phyloP scores from a whole-genome alignment of 2,329 filamentous ascomycete species.

The Dactylellina parvicollis region DNA sequence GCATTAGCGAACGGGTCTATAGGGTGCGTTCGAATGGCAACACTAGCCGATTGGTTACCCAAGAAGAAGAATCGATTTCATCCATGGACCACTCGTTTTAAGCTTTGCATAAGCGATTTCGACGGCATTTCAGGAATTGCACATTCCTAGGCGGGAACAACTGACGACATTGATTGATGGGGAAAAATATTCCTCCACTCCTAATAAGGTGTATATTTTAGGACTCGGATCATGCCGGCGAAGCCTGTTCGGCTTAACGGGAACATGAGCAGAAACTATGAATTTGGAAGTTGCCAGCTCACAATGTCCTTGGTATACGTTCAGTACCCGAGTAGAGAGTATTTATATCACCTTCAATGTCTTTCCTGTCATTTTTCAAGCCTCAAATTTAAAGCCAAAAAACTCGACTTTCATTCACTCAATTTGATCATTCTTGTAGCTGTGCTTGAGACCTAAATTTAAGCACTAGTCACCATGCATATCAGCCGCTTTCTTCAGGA shows the following conservation, averaged over 20 bases:
- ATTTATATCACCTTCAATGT: constrained; percentile 17
- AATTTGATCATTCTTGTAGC: constrained; percentile 1
- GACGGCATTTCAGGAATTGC: neutral
- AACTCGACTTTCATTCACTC: constrained; percentile 8
- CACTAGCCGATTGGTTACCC: constrained; percentile 32
- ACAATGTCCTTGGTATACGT: too few relatives aligned
- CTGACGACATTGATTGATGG: too few relatives aligned
- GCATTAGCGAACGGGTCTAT: neutral
- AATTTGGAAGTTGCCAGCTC: too few relatives aligned
- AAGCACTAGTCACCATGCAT: constrained; percentile 14
- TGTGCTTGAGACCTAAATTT: constrained; percentile 7
- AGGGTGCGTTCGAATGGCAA: neutral
- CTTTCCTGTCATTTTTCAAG: neutral
- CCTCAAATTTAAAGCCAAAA: constrained; percentile 4
- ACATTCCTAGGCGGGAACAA: too few relatives aligned
- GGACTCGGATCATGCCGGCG: constrained; percentile 12
- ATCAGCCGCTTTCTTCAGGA: constrained; percentile 35
- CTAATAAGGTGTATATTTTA: constrained; percentile 5
- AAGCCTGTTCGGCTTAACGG: constrained; percentile 18
- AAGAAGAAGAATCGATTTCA: neutral
- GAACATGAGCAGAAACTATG: constrained; percentile 9
- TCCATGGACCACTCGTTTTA: constrained; percentile 33
- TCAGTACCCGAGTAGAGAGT: too few relatives aligned
- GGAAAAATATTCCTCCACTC: constrained; percentile 24
- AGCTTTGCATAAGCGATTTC: constrained; percentile 31